These are phyloP conservation scores for Hanseniaspora hatyaiensis DNA, from an alignment of 805 yeast genomes.

Conservation along the genomic window DNA sequence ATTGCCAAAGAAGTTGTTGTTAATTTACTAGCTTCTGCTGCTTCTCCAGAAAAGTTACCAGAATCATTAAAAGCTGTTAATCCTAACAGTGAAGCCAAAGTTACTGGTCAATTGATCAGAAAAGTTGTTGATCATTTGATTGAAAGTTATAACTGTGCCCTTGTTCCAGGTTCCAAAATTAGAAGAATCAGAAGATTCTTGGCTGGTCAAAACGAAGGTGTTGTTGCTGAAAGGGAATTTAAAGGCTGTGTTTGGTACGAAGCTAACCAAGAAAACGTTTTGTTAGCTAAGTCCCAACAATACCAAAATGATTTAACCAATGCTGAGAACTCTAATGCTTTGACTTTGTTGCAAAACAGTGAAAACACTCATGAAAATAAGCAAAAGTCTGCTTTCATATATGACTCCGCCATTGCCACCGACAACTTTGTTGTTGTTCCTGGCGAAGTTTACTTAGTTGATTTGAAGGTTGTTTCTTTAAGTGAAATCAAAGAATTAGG, in stretches of 20 bases:
- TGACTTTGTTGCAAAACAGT: constrained; percentile 15
- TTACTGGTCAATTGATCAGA: constrained; percentile 64
- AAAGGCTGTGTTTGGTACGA: constrained; percentile 88
- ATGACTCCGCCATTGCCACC: constrained; percentile 54
- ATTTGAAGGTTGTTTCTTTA: constrained; percentile 67
- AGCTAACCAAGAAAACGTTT: constrained; percentile 56
- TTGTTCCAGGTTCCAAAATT: constrained; percentile 86
- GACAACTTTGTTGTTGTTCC: constrained; percentile 61
- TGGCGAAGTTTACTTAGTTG: constrained; percentile 81
- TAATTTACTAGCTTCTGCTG: constrained; percentile 57
- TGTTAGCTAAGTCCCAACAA: constrained; percentile 35
- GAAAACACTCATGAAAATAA: constrained; percentile 12
- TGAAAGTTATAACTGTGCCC: constrained; percentile 65
- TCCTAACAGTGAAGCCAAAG: constrained; percentile 26
- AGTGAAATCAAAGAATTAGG: constrained; percentile 47
- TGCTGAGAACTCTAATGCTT: constrained; percentile 3
- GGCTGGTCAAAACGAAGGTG: constrained; percentile 90
- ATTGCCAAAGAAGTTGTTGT: constrained; percentile 82
- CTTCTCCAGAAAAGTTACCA: constrained; percentile 68
- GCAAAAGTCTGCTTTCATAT: constrained; percentile 18
- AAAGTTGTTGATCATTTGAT: constrained; percentile 76
- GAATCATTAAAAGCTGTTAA: constrained; percentile 32
- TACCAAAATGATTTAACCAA: constrained; percentile 22
- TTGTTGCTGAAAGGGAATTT: constrained; percentile 82
- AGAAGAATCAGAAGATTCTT: constrained; percentile 85